Base-by-base conservation (phyloP, 73 alveolate species). In the Uronychia setigera region DNA sequence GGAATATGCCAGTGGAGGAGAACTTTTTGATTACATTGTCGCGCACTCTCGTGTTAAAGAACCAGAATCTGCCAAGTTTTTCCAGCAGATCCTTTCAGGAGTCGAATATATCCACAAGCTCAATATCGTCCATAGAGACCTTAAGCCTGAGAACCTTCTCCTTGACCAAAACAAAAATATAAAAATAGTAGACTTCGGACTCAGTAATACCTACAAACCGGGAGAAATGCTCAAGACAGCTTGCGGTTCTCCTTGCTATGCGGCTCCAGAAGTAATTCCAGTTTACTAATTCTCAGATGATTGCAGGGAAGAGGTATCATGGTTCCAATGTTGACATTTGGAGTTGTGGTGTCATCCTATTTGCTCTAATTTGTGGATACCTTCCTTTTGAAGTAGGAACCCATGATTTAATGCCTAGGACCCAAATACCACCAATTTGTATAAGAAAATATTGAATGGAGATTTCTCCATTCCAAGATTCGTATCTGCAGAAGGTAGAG, bases 371-470 rank as follows among this genome's bases (percentile, higher is more conserved):
- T 9, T 74, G 81, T 5, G 59, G 59, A 1, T 31, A 83, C 79
- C 76, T 81, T 28, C 88, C 88, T 1, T 81, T 81, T 31, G 13
- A 33, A 0, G 82, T 46, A 46, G 19, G 19, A 11, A 46, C 67
- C 35, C 14, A 33, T 74, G 33, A 28, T n/a, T n/a, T n/a, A n/a
- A n/a, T 11, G n/a, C 67, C 67, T 67, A 89, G 89, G 98, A 96
- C 77, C 86, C 88, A 1, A 91, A 96, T 77, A 95, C 97, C 11
- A 83, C 92, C 74, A 90, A 67, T 34, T 88, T 96, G 30, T 96
- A 95, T 81, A 89, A 95, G 88, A 95, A 95, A 86, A 96, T 96
- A 26, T 86, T 93, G 75, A 80, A 88, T 74, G 99, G 99, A 0
- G 93, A 90, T 31, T 96, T 93, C 87, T 60, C 58, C 33, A 92